A percentile compares a stretch with the other conserved stretches of the same genome.
Evolutionary conservation across 2,329 filamentous ascomycete species (phyloP).

Genomic region (Cephalotrichum gorgonifer): DNA sequence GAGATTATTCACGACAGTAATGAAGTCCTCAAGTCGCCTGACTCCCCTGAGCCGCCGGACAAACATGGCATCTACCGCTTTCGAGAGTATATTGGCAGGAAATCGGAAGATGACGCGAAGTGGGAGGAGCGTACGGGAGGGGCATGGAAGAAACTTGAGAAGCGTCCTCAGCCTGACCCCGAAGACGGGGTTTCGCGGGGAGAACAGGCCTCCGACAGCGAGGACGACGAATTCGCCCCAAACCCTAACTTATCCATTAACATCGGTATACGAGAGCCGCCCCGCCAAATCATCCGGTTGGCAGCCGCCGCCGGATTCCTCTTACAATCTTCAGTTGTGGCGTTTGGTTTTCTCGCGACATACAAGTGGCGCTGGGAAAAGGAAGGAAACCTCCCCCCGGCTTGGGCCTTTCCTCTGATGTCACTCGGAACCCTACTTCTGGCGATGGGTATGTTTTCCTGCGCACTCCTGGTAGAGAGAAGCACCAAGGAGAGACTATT

Average conservation of each 20-base stretch:
- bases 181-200: no score
- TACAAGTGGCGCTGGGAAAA: no score
- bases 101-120: no score
- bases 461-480: no score
- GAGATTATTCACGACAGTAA: conserved; percentile 14
- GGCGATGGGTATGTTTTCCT: no score
- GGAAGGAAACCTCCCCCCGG: conserved; percentile 6
- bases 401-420: no score
- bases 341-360: not conserved
- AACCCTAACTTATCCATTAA: conserved; percentile 10
- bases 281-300: conserved; percentile 5
- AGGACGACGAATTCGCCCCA: conserved; percentile 1
- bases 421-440: no score
- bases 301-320: conserved; percentile 8
- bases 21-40: not conserved
- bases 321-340: conserved; percentile 12
- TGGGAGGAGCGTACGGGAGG: not conserved
- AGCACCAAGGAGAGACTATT: no score
- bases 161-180: no score
- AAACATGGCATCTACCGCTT: not conserved
- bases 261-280: conserved; percentile 5
- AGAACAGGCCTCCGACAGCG: not conserved
- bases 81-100: not conserved
- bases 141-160: not conserved
- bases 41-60: not conserved